These are phyloP conservation scores for Agaricus subrufescens DNA, from an alignment of 768 basidiomycete genomes.

Conservation along the genomic window DNA sequence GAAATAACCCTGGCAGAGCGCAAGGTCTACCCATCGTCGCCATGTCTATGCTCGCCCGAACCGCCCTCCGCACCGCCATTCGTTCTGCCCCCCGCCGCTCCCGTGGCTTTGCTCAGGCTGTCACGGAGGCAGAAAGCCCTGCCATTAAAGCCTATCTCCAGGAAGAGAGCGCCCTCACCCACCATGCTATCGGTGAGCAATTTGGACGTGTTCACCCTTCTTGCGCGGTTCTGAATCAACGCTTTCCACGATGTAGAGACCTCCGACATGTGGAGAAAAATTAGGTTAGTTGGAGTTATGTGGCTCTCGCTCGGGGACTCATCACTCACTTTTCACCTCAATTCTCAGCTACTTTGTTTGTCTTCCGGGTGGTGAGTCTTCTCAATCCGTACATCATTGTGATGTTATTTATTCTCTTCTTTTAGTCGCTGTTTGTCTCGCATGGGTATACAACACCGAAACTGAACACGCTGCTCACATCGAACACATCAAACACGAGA, in stretches of 20 bases:
- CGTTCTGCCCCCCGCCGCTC: slow-evolving; percentile 36
- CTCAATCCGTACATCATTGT: neutral
- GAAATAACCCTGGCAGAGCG: slow-evolving; percentile 25
- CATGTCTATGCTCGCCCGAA: slow-evolving; percentile 51
- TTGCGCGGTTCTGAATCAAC: slow-evolving; percentile 7
- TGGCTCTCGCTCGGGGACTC: neutral
- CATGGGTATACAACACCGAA: slow-evolving; percentile 55
- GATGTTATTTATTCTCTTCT: neutral
- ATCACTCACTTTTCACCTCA: slow-evolving; percentile 15
- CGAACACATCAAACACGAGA: slow-evolving; percentile 66
- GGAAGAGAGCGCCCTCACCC: slow-evolving; percentile 51
- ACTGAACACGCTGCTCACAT: slow-evolving; percentile 66
- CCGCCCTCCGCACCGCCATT: slow-evolving; percentile 40
- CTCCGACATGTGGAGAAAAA: slow-evolving; percentile 80
- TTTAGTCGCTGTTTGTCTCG: slow-evolving; percentile 43
- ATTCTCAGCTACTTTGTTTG: slow-evolving; percentile 64
- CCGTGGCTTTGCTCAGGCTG: slow-evolving; percentile 36
- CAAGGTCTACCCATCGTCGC: slow-evolving; percentile 5
- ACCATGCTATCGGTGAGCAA: slow-evolving; percentile 60
- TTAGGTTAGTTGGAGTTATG: slow-evolving; percentile 48
- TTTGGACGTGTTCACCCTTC: neutral
- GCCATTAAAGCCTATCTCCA: slow-evolving; percentile 38
- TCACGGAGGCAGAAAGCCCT: slow-evolving; percentile 23
- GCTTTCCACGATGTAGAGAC: slow-evolving; percentile 45
- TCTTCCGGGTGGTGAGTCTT: slow-evolving; percentile 63